Evolutionary conservation across 2,329 filamentous ascomycete species (phyloP), one percentile per base, ranked within the genome.

Genomic region (Ceratocystiopsis minuta): DNA sequence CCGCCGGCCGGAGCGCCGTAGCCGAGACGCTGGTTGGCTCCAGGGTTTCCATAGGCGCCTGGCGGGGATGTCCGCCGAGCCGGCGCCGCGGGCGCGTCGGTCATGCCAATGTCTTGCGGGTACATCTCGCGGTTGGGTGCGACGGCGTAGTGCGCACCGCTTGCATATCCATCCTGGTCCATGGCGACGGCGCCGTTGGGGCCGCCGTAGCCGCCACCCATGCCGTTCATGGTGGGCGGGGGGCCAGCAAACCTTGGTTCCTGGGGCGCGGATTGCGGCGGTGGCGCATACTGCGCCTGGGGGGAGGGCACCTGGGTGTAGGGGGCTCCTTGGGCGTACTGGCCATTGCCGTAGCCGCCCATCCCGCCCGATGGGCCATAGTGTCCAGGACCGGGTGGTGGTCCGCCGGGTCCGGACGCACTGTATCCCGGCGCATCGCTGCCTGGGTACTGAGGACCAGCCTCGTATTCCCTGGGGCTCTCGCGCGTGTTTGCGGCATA

Each of bases 361-460:
- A 38, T 17, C 16, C 38, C 40, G 9, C 39, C 41, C 15, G 48
- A 10, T 1, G 40, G 17, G 14, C 39, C 42, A 16, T 45, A 48
- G 32, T 40, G 43, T 20, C 40, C 36, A 18, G 44, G 45, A 16
- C 43, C 38, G n/a, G n/a, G n/a, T 45, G 24, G 5, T 28, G 24
- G 24, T 28, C 24, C 24, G 24, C 44, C 47, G 17, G 44, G 39
- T 33, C 34, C 42, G 36, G 43, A 16, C 48, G 49, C 65, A 36
- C 57, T 67, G 51, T 69, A 70, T 49, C 65, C 66, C 37, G 60
- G 60, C 34, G 63, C 57, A 46, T 66, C 65, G 45, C 60, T 64
- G 53, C 66, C 66, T 51, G 67, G 66, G 51, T 70, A 70, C 54
- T 64, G 65, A 34, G 61, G 61, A 43, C 64, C 64, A 38, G 62